Percentiles rank a stretch among this genome's conserved stretches.
phyloP scores from a whole-genome alignment of 2,329 filamentous ascomycete genomes.

The Dryadomyces quercivorus region DNA sequence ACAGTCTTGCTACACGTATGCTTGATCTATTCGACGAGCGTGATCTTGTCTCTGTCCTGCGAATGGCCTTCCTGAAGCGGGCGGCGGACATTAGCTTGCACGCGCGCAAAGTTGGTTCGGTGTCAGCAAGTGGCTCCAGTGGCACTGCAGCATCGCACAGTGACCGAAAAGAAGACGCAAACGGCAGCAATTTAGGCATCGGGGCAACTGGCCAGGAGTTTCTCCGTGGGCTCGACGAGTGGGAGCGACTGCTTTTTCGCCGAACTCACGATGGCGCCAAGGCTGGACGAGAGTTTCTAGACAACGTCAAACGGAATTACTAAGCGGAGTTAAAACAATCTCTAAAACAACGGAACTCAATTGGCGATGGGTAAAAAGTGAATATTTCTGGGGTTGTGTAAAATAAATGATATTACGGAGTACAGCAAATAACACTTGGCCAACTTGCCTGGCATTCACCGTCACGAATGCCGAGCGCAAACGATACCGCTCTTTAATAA shows the following conservation, averaged over 20 bases:
- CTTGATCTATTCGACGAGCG: constrained; percentile 80
- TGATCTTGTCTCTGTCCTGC: constrained; percentile 62
- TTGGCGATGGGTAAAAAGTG: neutral
- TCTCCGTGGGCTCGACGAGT: constrained; percentile 77
- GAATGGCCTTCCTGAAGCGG: constrained; percentile 68
- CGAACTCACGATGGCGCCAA: constrained; percentile 64
- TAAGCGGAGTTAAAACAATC: neutral
- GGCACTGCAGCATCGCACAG: constrained; percentile 25
- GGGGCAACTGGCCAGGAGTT: constrained; percentile 65
- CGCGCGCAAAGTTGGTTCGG: constrained; percentile 71
- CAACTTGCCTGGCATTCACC: too few species aligned
- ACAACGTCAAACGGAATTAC: constrained; percentile 38
- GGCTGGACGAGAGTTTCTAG: constrained; percentile 57
- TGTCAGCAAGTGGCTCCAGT: constrained; percentile 25
- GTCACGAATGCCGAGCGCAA: too few species aligned
- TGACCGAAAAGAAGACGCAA: constrained; percentile 50
- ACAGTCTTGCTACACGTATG: constrained; percentile 72
- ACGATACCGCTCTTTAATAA: too few species aligned
- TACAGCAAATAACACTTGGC: too few species aligned
- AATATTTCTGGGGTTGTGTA: too few species aligned
- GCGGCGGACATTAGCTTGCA: constrained; percentile 78
- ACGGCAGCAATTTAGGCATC: constrained; percentile 37
- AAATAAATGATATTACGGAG: too few species aligned
- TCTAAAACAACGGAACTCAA: neutral
- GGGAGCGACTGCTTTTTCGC: constrained; percentile 66